Percentiles rank a stretch among this genome's conserved stretches.
Conservation (phyloP, 805 yeast genomes). For the Komagataella ulmi region DNA sequence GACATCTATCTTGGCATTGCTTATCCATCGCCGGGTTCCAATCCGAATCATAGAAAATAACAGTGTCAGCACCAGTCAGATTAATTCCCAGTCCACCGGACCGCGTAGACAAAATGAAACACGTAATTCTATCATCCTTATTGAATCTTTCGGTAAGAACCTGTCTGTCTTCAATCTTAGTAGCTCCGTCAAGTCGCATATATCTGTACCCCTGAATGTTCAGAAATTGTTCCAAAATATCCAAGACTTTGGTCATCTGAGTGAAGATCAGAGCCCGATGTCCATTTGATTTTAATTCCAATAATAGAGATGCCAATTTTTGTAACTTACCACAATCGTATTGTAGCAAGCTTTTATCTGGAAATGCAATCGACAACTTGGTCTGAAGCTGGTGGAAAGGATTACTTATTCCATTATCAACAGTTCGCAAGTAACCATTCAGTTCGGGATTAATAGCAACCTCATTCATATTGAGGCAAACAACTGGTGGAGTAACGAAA, state of each 20-base stretch:
- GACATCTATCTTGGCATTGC: constrained; percentile 98
- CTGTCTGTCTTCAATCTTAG: constrained; percentile 95
- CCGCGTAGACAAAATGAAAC: constrained; percentile 85
- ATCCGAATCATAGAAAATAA: constrained; percentile 93
- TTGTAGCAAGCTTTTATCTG: constrained; percentile 83
- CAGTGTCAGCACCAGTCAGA: constrained; percentile 97
- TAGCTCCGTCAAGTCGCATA: constrained; percentile 93
- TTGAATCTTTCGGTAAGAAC: constrained; percentile 87
- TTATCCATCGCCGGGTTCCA: constrained; percentile 99
- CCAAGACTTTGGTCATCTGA: constrained; percentile 95
- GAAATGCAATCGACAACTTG: constrained; percentile 84
- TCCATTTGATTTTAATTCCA: constrained; percentile 70
- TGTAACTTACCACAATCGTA: constrained; percentile 97
- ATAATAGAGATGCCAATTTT: constrained; percentile 60
- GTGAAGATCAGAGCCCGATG: constrained; percentile 94
- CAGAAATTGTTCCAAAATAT: constrained; percentile 82
- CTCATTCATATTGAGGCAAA: constrained; percentile 57
- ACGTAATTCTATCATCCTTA: constrained; percentile 73
- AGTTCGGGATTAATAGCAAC: constrained; percentile 27
- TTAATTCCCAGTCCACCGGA: constrained; percentile 98
- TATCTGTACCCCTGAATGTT: constrained; percentile 91
- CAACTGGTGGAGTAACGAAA: constrained; percentile 80
- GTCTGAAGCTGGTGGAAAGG: constrained; percentile 78
- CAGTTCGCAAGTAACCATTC: constrained; percentile 15
- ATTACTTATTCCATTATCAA: constrained; percentile 16